Evolutionary conservation across 2,329 filamentous ascomycete species (phyloP).

Genomic region (Rutstroemia sp.): DNA sequence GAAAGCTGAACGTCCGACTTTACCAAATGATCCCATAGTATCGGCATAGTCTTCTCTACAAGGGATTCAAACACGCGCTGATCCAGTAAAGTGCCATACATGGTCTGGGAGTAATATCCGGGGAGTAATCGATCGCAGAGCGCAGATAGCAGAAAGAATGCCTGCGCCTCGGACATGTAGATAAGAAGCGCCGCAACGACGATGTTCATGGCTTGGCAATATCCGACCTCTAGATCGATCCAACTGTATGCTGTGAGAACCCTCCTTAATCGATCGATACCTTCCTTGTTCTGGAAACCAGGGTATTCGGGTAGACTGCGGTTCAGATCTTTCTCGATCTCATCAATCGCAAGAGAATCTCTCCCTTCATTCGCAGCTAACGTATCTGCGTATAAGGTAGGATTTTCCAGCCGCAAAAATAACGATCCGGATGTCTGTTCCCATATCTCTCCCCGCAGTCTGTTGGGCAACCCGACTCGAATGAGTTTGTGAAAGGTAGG

Average conservation of each 20-base stretch:
- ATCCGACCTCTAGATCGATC: conserved; percentile 91
- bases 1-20: conserved; percentile 96
- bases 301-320: conserved; percentile 94
- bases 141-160: conserved; percentile 87
- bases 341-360: conserved; percentile 91
- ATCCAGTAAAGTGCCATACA: conserved; percentile 96
- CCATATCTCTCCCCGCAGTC: conserved; percentile 90
- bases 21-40: conserved; percentile 96
- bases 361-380: conserved; percentile 74
- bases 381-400: conserved; percentile 76
- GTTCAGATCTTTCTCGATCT: conserved; percentile 98
- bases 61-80: conserved; percentile 96
- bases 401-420: conserved; percentile 79
- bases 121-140: conserved; percentile 89
- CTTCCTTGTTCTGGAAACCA: conserved; percentile 93
- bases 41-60: conserved; percentile 98
- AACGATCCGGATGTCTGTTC: conserved; percentile 89
- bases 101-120: conserved; percentile 96
- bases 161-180: conserved; percentile 95
- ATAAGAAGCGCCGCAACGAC: conserved; percentile 96
- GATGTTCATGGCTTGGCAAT: conserved; percentile 99
- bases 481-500: conserved; percentile 98
- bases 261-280: conserved; percentile 79
- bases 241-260: conserved; percentile 97
- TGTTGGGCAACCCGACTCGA: conserved; percentile 87